Evolutionary conservation across 768 basidiomycete species (phyloP).

Genomic region (Botryobasidium botryosum): DNA sequence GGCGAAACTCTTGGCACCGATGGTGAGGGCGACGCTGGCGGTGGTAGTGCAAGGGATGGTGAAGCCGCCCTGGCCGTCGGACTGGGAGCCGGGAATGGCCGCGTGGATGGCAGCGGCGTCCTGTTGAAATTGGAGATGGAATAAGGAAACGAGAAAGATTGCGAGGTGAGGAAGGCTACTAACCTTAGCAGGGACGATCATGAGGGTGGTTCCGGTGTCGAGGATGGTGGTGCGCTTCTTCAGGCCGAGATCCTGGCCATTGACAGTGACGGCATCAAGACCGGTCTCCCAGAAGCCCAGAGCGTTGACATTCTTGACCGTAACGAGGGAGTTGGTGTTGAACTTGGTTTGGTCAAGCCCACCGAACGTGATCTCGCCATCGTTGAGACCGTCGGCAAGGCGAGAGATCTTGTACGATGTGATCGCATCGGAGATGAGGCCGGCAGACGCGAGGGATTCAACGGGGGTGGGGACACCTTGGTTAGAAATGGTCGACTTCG

Average conservation of each 20-base stretch:
- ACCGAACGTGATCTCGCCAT: constrained; percentile 73
- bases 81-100: constrained; percentile 36
- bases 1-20: constrained; percentile 39
- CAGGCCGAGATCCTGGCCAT: constrained; percentile 25
- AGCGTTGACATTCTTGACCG: constrained; percentile 42
- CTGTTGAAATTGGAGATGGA: constrained; percentile 11
- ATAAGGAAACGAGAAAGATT: constrained; percentile 21
- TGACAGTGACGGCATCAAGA: constrained; percentile 39
- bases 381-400: constrained; percentile 45
- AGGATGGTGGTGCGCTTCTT: constrained; percentile 52
- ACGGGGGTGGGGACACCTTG: constrained; percentile 50
- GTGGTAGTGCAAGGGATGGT: constrained; percentile 49
- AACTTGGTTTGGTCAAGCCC: constrained; percentile 58
- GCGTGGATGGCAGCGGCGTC: constrained; percentile 42
- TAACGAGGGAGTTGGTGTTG: constrained; percentile 37
- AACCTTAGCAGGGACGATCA: constrained; percentile 15
- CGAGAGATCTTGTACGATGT: constrained; percentile 71
- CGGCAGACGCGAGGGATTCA: constrained; percentile 43
- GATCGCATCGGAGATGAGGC: constrained; percentile 44
- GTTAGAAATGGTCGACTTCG: constrained; percentile 48
- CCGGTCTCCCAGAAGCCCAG: constrained; percentile 69
- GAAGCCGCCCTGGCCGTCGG: constrained; percentile 33
- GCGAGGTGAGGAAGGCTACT: neutral
- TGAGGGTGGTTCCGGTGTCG: constrained; percentile 21
- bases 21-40: constrained; percentile 34